Conservation (phyloP, 148 eudicot species). For the Polygonum aviculare region DNA sequence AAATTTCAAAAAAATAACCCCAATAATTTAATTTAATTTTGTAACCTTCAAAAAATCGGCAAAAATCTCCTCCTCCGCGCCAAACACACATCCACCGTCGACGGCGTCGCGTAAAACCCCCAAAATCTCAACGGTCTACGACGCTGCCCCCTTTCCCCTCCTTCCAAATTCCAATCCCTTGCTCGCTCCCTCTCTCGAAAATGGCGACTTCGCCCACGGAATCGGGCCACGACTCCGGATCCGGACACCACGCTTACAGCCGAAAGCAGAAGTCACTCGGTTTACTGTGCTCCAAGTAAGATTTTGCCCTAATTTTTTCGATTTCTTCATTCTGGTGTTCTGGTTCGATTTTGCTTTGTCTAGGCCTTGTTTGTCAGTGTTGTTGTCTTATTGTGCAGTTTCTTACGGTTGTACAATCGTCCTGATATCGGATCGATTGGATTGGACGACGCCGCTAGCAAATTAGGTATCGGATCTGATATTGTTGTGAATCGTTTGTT, state of each 20-base stretch:
- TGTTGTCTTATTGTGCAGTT: conserved; percentile 31
- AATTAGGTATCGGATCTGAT: conserved; percentile 40
- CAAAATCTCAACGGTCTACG: conserved; percentile 4
- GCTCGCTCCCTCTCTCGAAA: background rate
- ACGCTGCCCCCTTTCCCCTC: background rate
- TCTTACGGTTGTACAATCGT: conserved; percentile 73
- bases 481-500: background rate
- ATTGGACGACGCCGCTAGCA: conserved; percentile 75
- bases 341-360: background rate
- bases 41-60: background rate
- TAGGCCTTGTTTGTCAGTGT: background rate
- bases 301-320: background rate
- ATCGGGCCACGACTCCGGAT: conserved; percentile 35
- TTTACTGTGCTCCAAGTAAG: conserved; percentile 76
- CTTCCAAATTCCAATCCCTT: background rate
- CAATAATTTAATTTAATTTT: background rate
- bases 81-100: background rate
- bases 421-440: conserved; percentile 79
- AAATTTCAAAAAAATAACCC: background rate
- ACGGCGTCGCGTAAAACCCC: conserved; percentile 1
- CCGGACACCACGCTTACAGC: conserved; percentile 44
- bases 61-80: conserved; percentile 9
- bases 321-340: background rate
- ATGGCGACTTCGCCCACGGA: conserved; percentile 27
- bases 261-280: conserved; percentile 90